Base-by-base conservation (phyloP, 371 early-diverging fungal genomes). In the Rhizoclosmatium hyalinum region DNA sequence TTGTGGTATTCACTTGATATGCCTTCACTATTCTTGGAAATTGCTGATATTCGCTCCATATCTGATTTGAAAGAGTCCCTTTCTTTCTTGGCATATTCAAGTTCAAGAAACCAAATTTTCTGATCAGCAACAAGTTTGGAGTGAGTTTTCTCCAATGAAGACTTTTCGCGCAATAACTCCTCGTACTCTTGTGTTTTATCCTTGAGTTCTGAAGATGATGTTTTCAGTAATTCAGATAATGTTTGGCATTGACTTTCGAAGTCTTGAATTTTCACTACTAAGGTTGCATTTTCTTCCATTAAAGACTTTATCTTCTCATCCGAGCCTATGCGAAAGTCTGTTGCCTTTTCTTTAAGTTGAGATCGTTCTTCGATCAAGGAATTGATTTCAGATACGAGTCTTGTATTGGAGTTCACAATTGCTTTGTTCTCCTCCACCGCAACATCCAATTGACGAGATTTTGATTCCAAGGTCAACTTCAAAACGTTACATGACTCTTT, bases 41-140 rank as follows among this genome's bases (percentile, higher is more conserved):
- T 41, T 19, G 41, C 41, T 17, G 64, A 64, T 4, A 64, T 1
- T 41, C 19, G 46, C 10, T 19, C 46, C 5, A 64, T 6, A 19
- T 64, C 64, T 19, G 19, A n/a, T 14, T 64, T 43, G 3, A 64
- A 64, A n/a, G 8, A 41, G 46, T 64, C 64, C 41, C 64, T n/a
- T 64, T 64, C 64, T 41, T 64, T 19, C 64, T 42, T 64, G 5
- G 41, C 41, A 41, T 6, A 64, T 19, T 19, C 64, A 4, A 43
- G n/a, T 19, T 64, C 64, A n/a, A 39, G 8, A n/a, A 3, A 24
- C 41, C 10, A 41, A 43, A 42, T 17, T 64, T 64, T 42, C 24
- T 8, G n/a, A 5, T 64, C 64, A 19, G 44, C 19, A 4, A 4
- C 14, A 6, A 64, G 21, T 19, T 42, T 19, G 10, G 43, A 64